phyloP scores from a whole-genome alignment of 2,329 filamentous ascomycete genomes.

The Penicillium sp. region DNA sequence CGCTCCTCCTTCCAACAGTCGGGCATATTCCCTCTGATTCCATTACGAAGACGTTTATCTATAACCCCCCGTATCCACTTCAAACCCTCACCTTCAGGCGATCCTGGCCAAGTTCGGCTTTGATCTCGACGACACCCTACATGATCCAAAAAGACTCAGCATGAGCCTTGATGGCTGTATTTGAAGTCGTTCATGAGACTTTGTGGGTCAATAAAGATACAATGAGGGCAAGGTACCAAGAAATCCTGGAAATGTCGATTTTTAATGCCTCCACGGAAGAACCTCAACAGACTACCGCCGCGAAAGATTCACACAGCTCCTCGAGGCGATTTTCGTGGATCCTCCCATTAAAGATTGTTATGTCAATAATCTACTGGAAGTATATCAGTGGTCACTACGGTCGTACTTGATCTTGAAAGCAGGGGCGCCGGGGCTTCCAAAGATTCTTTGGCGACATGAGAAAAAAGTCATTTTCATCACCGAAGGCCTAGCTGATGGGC shows the following conservation, averaged over 20 bases:
- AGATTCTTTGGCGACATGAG: conserved; percentile 30
- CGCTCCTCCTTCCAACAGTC: neutral
- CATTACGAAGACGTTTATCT: too few relatives aligned
- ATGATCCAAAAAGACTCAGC: conserved; percentile 45
- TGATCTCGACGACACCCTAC: conserved; percentile 51
- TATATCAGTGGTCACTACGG: conserved; percentile 13
- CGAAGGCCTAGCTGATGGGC: conserved; percentile 50
- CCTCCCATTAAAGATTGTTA: neutral
- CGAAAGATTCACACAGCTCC: conserved; percentile 39
- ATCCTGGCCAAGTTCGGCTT: conserved; percentile 44
- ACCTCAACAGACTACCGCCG: conserved; percentile 45
- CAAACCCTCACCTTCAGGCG: neutral
- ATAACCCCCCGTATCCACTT: neutral
- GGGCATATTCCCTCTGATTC: too few relatives aligned
- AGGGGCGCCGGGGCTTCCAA: conserved; percentile 38
- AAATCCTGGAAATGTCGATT: conserved; percentile 37
- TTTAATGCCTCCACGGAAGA: conserved; percentile 43
- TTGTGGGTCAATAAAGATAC: conserved; percentile 6
- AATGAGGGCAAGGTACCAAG: conserved; percentile 29
- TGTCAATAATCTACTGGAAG: conserved; percentile 9
- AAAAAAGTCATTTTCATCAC: conserved; percentile 48
- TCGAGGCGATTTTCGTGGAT: conserved; percentile 23
- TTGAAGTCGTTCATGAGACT: conserved; percentile 29
- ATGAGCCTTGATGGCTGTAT: conserved; percentile 33
- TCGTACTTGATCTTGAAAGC: conserved; percentile 35